Evolutionary conservation across 768 basidiomycete genomes (phyloP).

Genomic region (Termitomyces sp.): DNA sequence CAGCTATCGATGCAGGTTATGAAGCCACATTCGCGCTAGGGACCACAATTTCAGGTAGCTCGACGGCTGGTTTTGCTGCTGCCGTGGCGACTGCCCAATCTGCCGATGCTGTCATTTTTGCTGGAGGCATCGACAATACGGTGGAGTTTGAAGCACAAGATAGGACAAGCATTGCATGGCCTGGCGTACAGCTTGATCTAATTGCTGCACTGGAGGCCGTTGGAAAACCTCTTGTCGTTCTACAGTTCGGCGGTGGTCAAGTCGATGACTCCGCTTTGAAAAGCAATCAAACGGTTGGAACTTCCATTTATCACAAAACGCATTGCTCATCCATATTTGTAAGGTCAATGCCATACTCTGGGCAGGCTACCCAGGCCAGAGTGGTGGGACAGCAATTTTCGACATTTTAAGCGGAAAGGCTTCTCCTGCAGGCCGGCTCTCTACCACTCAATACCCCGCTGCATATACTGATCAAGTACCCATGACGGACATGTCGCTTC

Average conservation of each 20-base stretch:
- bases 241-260: conserved; percentile 55
- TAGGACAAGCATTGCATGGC: conserved; percentile 45
- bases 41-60: conserved; percentile 31
- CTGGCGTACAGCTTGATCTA: conserved; percentile 47
- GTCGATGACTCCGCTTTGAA: conserved; percentile 44
- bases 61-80: conserved; percentile 38
- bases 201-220: conserved; percentile 35
- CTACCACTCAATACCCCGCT: conserved; percentile 48
- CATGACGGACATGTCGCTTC: conserved; percentile 56
- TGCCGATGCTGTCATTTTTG: conserved; percentile 46
- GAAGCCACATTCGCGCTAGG: conserved; percentile 36
- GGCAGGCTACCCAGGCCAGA: conserved; percentile 55
- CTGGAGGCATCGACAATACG: conserved; percentile 49
- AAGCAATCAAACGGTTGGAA: conserved; percentile 30
- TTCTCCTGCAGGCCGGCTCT: conserved; percentile 52
- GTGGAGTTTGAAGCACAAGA: conserved; percentile 46
- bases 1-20: conserved; percentile 41
- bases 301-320: not conserved
- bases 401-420: conserved; percentile 46
- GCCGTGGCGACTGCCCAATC: conserved; percentile 42
- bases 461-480: conserved; percentile 40
- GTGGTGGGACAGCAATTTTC: conserved; percentile 47
- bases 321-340: not conserved
- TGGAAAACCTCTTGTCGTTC: conserved; percentile 45
- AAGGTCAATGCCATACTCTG: conserved; percentile 50